Percentiles rank a stretch among this genome's conserved stretches.
Evolutionary conservation across 1,284 basidiomycete species (phyloP).

Genomic region (Malassezia vespertilionis): DNA sequence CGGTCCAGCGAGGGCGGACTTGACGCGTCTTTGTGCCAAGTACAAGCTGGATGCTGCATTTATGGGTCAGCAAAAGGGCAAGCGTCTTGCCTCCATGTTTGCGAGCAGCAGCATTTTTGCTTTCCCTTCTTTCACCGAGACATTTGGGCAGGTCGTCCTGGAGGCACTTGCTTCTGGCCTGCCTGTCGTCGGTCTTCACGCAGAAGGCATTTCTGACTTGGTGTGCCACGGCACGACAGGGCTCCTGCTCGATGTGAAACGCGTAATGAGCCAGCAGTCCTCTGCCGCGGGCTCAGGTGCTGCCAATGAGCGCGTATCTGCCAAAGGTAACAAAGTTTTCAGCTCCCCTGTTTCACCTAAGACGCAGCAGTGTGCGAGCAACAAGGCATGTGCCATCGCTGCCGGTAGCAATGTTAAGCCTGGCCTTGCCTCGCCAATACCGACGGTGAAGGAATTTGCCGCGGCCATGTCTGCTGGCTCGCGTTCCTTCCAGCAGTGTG

Average conservation of each 20-base stretch:
- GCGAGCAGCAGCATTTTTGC: constrained; percentile 55
- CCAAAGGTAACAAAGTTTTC: too few species aligned
- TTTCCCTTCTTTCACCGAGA: constrained; percentile 54
- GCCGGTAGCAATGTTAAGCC: constrained; percentile 6
- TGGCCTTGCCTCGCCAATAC: constrained; percentile 25
- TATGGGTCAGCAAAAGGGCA: constrained; percentile 51
- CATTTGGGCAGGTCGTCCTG: constrained; percentile 55
- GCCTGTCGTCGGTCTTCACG: constrained; percentile 54
- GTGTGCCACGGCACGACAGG: constrained; percentile 52
- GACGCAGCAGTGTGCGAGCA: constrained; percentile 1
- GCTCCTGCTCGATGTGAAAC: constrained; percentile 43
- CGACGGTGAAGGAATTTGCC: constrained; percentile 33
- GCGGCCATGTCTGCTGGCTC: constrained; percentile 43
- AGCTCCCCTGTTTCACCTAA: too few species aligned
- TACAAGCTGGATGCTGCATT: constrained; percentile 52
- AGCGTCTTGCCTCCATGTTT: constrained; percentile 48
- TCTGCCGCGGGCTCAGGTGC: background rate
- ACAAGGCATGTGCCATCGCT: constrained; percentile 2
- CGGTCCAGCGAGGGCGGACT: constrained; percentile 52
- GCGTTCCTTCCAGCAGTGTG: constrained; percentile 46
- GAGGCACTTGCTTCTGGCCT: constrained; percentile 54
- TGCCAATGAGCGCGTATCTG: too few species aligned
- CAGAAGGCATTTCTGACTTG: constrained; percentile 55
- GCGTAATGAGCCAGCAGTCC: background rate
- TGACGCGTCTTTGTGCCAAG: constrained; percentile 50